phyloP scores from a whole-genome alignment of 2,329 filamentous ascomycete species.

The Taxawa tesnikishii region DNA sequence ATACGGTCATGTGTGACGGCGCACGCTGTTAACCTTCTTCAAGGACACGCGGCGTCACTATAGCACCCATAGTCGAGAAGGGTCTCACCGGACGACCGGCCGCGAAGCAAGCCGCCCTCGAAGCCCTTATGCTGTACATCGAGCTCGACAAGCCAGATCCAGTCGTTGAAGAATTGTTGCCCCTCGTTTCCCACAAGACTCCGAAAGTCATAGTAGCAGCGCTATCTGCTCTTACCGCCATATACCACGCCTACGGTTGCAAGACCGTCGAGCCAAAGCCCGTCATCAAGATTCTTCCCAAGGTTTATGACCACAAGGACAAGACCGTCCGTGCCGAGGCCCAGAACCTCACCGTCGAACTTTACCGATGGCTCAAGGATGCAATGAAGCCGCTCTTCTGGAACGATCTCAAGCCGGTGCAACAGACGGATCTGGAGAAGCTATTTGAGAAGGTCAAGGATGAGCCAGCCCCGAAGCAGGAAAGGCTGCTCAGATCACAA shows the following conservation, averaged over 20 bases:
- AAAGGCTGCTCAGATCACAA: constrained; percentile 76
- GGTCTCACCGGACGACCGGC: constrained; percentile 80
- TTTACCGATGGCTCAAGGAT: constrained; percentile 94
- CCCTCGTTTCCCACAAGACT: constrained; percentile 72
- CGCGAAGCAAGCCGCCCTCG: constrained; percentile 75
- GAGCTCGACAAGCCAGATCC: constrained; percentile 79
- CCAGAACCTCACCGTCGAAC: constrained; percentile 79
- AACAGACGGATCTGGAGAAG: constrained; percentile 86
- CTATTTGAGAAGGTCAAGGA: constrained; percentile 89
- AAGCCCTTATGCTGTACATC: constrained; percentile 77
- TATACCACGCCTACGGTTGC: constrained; percentile 90
- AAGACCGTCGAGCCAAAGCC: constrained; percentile 90
- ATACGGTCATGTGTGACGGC: not conserved
- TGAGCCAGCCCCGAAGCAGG: constrained; percentile 78
- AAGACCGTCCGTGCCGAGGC: constrained; percentile 96
- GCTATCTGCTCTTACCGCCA: constrained; percentile 63
- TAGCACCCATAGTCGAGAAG: constrained; percentile 79
- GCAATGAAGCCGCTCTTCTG: constrained; percentile 98
- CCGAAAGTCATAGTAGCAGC: constrained; percentile 76
- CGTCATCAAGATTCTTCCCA: constrained; percentile 75
- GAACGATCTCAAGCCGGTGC: constrained; percentile 86
- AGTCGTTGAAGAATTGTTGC: constrained; percentile 81
- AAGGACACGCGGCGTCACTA: constrained; percentile 61
- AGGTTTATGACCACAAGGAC: constrained; percentile 89
- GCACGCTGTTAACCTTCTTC: constrained; percentile 5